Evolutionary conservation across 1,139 yeast genomes (phyloP), one percentile per base, ranked within the genome.

Genomic region (Nadsonia commutata): DNA sequence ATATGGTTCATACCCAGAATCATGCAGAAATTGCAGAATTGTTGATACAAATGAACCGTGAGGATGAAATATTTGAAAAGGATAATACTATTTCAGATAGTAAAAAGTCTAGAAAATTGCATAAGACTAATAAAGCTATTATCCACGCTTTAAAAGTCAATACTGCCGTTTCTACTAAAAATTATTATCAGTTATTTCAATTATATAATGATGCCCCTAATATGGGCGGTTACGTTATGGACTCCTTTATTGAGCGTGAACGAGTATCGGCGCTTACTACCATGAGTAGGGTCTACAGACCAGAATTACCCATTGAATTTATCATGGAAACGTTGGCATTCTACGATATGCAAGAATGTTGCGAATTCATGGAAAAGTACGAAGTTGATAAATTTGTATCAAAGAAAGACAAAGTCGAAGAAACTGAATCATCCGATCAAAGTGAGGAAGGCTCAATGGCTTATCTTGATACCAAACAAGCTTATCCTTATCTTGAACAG

Each of bases 1-100:
- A 88, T 58, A 72, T 79, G 65, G 65, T 85, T 44, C 72, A 85
- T 55, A 88, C 94, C n/a, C 77, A 74, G 42, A 84, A 84, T 59
- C 56, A 52, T 40, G 58, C 57, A 21, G 66, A 52, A 42, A 53
- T 55, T 43, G 58, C 55, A 41, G 59, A 54, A 36, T 45, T 52
- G 40, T 49, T 62, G 41, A 51, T 54, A 11, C 52, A 48, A 33
- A 50, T 57, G 46, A 59, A 52, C 41, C 57, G 50, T 42, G 52
- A 52, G 39, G 48, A 56, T 47, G 45, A 40, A 16, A 4, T 21
- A 21, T 21, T 27, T 4, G 9, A 11, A 27, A 27, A 7, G 13
- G 27, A 22, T 22, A 7, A 7, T 11, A 27, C 9, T 4, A 7
- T 27, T 11, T 8, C 33, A 21, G 18, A 31, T 6, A 2, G 33